phyloP scores from a whole-genome alignment of 768 basidiomycete species.

The Strobilomyces confusus region DNA sequence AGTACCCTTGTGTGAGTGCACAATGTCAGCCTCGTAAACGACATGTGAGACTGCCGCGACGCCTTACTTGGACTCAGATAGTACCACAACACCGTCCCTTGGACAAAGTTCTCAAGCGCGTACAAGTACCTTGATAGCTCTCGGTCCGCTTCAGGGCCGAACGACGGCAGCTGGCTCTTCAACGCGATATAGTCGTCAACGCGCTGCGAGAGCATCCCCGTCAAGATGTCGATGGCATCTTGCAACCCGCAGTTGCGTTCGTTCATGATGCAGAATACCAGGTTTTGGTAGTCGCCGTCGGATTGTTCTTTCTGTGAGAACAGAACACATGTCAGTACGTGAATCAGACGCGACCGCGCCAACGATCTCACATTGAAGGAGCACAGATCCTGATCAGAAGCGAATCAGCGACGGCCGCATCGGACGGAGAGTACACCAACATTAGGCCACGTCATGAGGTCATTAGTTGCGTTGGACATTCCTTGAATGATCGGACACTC shows the following conservation, averaged over 20 bases:
- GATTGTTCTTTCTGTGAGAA: constrained; percentile 35
- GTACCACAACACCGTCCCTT: constrained; percentile 39
- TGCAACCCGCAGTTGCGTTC: constrained; percentile 33
- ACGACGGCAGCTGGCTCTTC: constrained; percentile 34
- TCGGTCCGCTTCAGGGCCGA: constrained; percentile 32
- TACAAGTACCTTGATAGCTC: constrained; percentile 32
- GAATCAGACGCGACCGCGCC: constrained; percentile 4
- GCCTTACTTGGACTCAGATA: constrained; percentile 37
- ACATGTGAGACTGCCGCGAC: neutral
- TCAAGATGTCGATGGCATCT: constrained; percentile 34
- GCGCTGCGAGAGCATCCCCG: constrained; percentile 34
- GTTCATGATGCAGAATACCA: constrained; percentile 38
- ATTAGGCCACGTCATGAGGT: constrained; percentile 42
- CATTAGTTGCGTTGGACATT: constrained; percentile 39
- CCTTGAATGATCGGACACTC: constrained; percentile 31
- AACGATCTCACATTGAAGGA: constrained; percentile 28
- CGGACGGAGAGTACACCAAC: constrained; percentile 21
- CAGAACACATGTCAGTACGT: constrained; percentile 3
- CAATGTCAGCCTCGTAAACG: constrained; percentile 10
- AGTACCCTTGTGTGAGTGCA: constrained; percentile 25
- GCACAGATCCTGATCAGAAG: constrained; percentile 23
- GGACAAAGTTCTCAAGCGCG: constrained; percentile 37
- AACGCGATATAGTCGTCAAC: constrained; percentile 31
- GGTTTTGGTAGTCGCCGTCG: constrained; percentile 39
- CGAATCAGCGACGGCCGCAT: constrained; percentile 11